Base-by-base conservation (phyloP, 2,329 filamentous ascomycete species). In the Lasiodiplodia hormozganensis region DNA sequence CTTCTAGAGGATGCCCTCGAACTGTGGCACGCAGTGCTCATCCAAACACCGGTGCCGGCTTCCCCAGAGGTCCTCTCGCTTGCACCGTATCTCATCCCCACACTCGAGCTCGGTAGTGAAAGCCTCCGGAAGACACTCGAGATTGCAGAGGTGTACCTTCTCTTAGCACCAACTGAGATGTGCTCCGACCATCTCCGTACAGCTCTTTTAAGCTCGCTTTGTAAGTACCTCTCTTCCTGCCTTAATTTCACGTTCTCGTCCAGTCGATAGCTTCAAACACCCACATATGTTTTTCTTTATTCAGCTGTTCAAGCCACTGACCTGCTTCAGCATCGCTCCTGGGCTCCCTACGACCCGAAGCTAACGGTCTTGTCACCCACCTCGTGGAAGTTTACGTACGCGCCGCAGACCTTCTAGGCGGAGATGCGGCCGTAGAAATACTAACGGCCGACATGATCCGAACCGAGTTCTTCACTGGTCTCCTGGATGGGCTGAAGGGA, bases 1-100 rank as follows among this genome's bases (percentile, higher is more conserved):
- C 87, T 99, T 12, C 88, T 97, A 14, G 96, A 98, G 70, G 96
- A 99, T 77, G 92, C 93, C 0, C 84, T 98, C 16, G 94, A 97
- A 68, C 86, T 99, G 3, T 98, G 95, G 95, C 86, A 87, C 40
- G 88, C 91, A 2, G 88, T 97, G 12, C 87, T 93, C 0, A 85
- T 86, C n/a, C 86, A 89, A 7, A 89, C 82, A 58, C 79, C 83
- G 18, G 73, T 78, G 51, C 73, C 81, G n/a, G 76, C 80, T 3
- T 79, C 82, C 1, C 74, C 77, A 1, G 81, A 83, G 28, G 75
- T 84, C 0, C 72, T 85, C 8, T 74, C 77, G 28, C 74, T 85
- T 0, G 74, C 82, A 4, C 79, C 78, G 6, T 81, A 82, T 68
- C 76, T 87, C 5, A 80, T 85, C 34, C 80, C 81, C 0, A 77